Percentiles rank a stretch among this genome's conserved stretches.
These are phyloP conservation scores for Thielaviopsis euricoi DNA, from an alignment of 2,329 filamentous ascomycete genomes.

Conservation along the genomic window DNA sequence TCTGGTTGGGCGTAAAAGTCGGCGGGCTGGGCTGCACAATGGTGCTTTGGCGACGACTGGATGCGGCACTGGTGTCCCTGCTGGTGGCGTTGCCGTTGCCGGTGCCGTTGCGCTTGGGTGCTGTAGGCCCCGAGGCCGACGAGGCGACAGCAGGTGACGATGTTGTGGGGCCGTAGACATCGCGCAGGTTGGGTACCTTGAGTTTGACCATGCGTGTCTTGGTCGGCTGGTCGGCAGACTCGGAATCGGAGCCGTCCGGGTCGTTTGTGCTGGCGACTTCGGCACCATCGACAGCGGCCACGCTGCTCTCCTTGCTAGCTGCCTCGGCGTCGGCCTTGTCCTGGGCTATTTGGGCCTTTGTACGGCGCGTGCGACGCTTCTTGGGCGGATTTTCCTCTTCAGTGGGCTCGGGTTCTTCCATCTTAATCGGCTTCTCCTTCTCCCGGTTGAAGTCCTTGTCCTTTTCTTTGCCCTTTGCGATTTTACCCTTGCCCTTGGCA, in stretches of 20 bases:
- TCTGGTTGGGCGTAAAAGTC: constrained; percentile 1
- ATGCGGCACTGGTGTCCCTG: not conserved
- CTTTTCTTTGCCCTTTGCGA: constrained; percentile 15
- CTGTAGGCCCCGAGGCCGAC: not conserved
- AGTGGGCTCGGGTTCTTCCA: constrained; percentile 16
- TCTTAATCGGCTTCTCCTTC: constrained; percentile 11
- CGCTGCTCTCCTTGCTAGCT: not conserved
- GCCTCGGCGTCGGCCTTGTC: constrained; percentile 8
- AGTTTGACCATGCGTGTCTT: constrained; percentile 6
- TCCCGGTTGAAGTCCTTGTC: not conserved
- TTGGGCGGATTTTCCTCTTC: constrained; percentile 21
- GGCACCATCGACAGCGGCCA: not conserved
- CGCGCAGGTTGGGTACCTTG: constrained; percentile 6
- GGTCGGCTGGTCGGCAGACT: not conserved
- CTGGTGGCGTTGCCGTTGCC: not conserved
- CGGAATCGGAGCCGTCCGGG: not conserved
- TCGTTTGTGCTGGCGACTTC: not conserved
- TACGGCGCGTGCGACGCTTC: constrained; percentile 16
- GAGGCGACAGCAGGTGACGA: not conserved
- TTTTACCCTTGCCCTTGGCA: constrained; percentile 20
- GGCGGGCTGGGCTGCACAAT: not conserved
- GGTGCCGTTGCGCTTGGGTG: not conserved
- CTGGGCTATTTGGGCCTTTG: constrained; percentile 6
- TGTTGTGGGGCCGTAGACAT: constrained; percentile 1
- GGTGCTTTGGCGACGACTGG: not conserved